Base-by-base conservation (phyloP, 345 rosid genomes). In the Brassica juncea region DNA sequence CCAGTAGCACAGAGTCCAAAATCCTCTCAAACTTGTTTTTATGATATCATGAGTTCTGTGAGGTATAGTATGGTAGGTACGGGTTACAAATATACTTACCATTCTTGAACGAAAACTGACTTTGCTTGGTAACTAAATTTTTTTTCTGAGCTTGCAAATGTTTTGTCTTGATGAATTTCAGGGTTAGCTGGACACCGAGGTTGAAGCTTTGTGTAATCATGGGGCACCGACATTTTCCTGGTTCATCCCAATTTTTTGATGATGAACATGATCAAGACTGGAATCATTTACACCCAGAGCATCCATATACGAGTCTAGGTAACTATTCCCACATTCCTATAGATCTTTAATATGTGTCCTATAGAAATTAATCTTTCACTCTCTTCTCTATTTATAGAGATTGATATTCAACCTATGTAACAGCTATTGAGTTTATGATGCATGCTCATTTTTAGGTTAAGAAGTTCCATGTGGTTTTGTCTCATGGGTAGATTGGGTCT, bases 191-290 rank as follows among this genome's bases (percentile, higher is more conserved):
- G 72, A 72, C 34, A 35, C 47, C 34, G 49, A 80, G 73, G 52
- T 64, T 60, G 70, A 73, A 79, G 63, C 59, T 19, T 72, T 54
- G 59, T 32, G 57, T 57, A 60, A 65, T 75, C 57, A 92, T 93
- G 98, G 94, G 88, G 67, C 94, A 91, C 75, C 87, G 89, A 62
- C 86, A 87, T 70, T 86, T 89, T 73, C 88, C 70, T 52, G 84
- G 82, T 19, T 19, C 85, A 39, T 77, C 91, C 58, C 92, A 83
- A 49, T 78, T 73, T 85, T 86, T 89, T 73, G 92, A 86, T 75
- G 82, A 71, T 82, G 95, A 87, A 75, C 86, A 81, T 79, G 92
- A 89, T 69, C 89, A 88, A 83, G 82, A 79, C 79, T 87, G 93
- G 98, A 88, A 86, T 82, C 87, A 84, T 73, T 55, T 85, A 82